Base-by-base conservation (phyloP, 2,329 filamentous ascomycete species). In the Venturia nashicola region DNA sequence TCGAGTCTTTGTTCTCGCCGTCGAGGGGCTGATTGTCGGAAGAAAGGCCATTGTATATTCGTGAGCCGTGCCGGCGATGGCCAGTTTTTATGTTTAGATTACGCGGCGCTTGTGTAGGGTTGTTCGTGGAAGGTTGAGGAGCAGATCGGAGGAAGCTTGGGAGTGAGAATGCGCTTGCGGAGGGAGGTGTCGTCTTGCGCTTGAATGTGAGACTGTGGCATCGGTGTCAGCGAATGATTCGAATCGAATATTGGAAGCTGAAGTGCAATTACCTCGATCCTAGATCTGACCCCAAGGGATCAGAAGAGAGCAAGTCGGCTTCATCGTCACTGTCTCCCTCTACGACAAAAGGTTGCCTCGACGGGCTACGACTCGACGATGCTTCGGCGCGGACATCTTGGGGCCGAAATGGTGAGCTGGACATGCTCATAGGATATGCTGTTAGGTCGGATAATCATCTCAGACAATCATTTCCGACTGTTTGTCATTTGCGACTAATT, bases 201-300 rank as follows among this genome's bases (percentile, higher is more conserved):
- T 90, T 90, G 77, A 90, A 91, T 42, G 87, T 88, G 62, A 89
- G 75, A 36, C 77, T 79, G 51, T 12, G 9, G n/a, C 27, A 46
- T 23, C 43, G 11, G 14, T 63, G 34, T 40, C 14, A 42, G 27
- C 51, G 16, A 32, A 48, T 27, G 27, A 48, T 18, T n/a, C 18
- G 3, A 12, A 32, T 39, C 18, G 48, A 8, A 3, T 18, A 14
- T 42, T 11, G n/a, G n/a, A 39, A 48, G 48, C 34, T 59, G 43
- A 14, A 64, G 14, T 20, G 39, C 27, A 64, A 69, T 27, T 72
- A 77, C 76, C 72, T 72, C 44, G 82, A 78, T 63, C 76, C 74
- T 42, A 82, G 71, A 54, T 78, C 76, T 61, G 77, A 75, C 63
- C 78, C 76, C 65, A 86, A 74, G 23, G 85, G 83, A 71, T 87